Conservation (phyloP, 2,329 filamentous ascomycete species). For the Davidsoniella eucalypti region DNA sequence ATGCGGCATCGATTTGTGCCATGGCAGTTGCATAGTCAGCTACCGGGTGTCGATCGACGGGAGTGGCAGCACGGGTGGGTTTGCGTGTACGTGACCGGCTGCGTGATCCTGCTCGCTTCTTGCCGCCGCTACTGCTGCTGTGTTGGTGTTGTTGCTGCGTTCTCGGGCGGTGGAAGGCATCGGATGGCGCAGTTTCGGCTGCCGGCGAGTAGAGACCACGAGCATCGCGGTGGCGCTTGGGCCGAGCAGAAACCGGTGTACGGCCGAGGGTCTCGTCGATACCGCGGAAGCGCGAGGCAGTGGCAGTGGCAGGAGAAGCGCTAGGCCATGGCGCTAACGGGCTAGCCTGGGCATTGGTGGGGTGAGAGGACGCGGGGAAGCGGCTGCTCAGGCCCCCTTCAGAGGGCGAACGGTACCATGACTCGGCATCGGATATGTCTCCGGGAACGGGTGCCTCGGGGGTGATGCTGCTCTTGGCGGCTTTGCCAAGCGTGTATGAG, state of each 20-base stretch:
- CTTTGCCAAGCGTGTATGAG: conserved; percentile 9
- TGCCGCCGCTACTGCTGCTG: neutral
- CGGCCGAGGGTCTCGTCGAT: neutral
- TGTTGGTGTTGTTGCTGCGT: neutral
- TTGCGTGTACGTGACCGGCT: too few relatives aligned
- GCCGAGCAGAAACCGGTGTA: neutral
- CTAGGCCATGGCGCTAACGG: neutral
- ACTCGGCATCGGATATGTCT: neutral
- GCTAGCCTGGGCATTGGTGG: too few relatives aligned
- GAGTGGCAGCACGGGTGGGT: too few relatives aligned
- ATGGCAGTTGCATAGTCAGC: neutral
- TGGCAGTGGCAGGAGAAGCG: neutral
- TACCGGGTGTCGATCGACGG: too few relatives aligned
- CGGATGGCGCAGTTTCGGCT: neutral
- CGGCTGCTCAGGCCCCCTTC: neutral
- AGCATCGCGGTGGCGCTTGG: neutral
- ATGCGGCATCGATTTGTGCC: conserved; percentile 2
- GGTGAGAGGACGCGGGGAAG: neutral
- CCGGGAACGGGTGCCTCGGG: conserved; percentile 2
- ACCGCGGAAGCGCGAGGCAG: neutral
- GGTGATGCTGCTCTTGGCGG: conserved; percentile 5
- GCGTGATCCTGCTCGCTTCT: neutral
- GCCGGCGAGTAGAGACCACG: neutral
- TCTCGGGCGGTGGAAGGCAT: neutral
- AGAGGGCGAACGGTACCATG: conserved; percentile 8